phyloP scores from a whole-genome alignment of 129 eudicot species.

The Flaveria brownii region DNA sequence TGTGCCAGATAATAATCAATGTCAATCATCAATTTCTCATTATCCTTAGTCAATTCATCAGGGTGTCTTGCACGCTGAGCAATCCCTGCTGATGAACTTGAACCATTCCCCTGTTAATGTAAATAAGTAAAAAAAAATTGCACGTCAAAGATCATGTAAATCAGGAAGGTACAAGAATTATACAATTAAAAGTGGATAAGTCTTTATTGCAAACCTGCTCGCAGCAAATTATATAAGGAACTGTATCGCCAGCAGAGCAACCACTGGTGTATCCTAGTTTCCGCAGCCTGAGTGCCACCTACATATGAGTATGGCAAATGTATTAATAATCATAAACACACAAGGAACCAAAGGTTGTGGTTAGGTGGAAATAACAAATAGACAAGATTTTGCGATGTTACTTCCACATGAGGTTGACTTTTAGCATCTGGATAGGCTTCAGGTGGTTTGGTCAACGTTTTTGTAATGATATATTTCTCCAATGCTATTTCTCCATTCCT shows the following conservation, averaged over 20 bases:
- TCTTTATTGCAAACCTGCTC: constrained; percentile 69
- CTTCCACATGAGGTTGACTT: constrained; percentile 98
- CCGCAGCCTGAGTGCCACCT: constrained; percentile 91
- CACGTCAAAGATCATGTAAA: neutral
- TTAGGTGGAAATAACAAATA: constrained; percentile 16
- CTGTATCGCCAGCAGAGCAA: constrained; percentile 97
- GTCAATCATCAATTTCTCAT: constrained; percentile 80
- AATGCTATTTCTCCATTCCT: constrained; percentile 84
- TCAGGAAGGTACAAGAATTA: neutral
- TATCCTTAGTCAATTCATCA: constrained; percentile 79
- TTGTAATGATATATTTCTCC: constrained; percentile 90
- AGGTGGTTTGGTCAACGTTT: constrained; percentile 89
- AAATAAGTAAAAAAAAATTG: neutral
- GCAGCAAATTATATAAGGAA: constrained; percentile 89
- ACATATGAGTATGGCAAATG: constrained; percentile 5
- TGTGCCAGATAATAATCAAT: constrained; percentile 95
- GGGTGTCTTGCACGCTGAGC: constrained; percentile 99
- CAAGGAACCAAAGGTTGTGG: neutral
- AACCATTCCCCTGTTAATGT: constrained; percentile 61
- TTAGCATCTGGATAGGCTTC: constrained; percentile 99
- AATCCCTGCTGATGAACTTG: constrained; percentile 69
- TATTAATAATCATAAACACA: constrained; percentile 18
- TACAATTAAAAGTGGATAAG: neutral
- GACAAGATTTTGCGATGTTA: neutral
- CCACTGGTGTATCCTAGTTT: constrained; percentile 83